These are phyloP conservation scores for Rhododendron ferrugineum DNA, from an alignment of 148 eudicot species.

Conservation along the genomic window DNA sequence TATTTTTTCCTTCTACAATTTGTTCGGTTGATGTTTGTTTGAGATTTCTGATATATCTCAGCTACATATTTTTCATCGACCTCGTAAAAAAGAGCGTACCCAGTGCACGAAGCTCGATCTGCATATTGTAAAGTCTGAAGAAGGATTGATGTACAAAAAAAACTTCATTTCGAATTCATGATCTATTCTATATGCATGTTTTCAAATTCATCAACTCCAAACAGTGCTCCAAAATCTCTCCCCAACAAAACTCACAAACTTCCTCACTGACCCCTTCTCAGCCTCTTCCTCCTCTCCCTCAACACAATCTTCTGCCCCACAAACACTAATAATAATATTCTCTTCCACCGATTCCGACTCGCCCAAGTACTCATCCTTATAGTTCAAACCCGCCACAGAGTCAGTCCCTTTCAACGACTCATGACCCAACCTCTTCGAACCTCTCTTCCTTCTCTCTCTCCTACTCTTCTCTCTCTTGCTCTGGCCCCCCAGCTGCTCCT, in stretches of 20 bases:
- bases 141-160: neutral
- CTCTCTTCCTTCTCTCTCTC: conserved; percentile 29
- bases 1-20: neutral
- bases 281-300: neutral
- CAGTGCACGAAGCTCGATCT: neutral
- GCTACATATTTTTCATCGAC: neutral
- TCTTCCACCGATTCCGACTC: conserved; percentile 17
- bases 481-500: conserved; percentile 24
- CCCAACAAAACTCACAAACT: conserved; percentile 34
- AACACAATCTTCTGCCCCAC: conserved; percentile 2
- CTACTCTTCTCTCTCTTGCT: neutral
- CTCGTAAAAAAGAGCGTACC: neutral
- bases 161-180: neutral
- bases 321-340: neutral
- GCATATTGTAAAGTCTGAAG: neutral
- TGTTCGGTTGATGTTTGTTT: neutral
- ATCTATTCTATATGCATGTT: too few relatives aligned
- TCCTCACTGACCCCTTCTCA: conserved; percentile 29
- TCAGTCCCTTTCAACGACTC: conserved; percentile 11
- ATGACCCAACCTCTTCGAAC: conserved; percentile 5
- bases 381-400: conserved; percentile 12
- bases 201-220: conserved; percentile 25
- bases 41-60: neutral
- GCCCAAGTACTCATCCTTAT: conserved; percentile 9
- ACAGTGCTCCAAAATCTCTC: conserved; percentile 35